phyloP scores from a whole-genome alignment of 768 basidiomycete species.

The Rubroboletus pulcherrimus region DNA sequence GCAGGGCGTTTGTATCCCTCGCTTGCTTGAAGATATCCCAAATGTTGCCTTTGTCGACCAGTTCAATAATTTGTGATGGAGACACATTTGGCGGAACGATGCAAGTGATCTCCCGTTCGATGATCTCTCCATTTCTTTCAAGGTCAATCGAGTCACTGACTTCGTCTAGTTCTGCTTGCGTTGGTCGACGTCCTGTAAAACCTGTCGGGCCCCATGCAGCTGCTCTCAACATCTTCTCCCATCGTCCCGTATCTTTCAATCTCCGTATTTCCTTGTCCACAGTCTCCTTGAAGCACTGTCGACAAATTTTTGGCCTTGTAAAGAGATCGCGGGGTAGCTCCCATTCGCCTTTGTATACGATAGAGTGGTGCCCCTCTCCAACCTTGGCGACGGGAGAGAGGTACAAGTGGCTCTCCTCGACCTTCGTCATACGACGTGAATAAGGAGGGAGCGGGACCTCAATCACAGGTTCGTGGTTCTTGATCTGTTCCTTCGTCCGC shows the following conservation, averaged over 20 bases:
- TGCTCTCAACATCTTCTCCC: constrained; percentile 17
- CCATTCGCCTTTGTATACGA: constrained; percentile 48
- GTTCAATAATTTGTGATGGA: background rate
- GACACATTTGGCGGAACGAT: background rate
- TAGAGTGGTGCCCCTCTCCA: constrained; percentile 52
- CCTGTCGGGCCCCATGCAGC: constrained; percentile 12
- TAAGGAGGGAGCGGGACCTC: constrained; percentile 30
- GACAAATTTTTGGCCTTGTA: constrained; percentile 35
- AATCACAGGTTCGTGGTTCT: constrained; percentile 25
- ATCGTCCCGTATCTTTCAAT: constrained; percentile 22
- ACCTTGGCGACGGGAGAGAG: constrained; percentile 35
- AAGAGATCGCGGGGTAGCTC: constrained; percentile 46
- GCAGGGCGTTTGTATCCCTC: background rate
- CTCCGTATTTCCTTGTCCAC: constrained; percentile 18
- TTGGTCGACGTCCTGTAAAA: background rate
- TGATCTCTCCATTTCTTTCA: constrained; percentile 7
- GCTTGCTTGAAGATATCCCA: constrained; percentile 1
- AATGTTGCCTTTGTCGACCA: background rate
- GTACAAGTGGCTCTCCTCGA: constrained; percentile 47
- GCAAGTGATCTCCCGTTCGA: constrained; percentile 19
- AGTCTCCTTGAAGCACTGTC: constrained; percentile 35
- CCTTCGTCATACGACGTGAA: constrained; percentile 17
- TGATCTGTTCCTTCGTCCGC: constrained; percentile 18
- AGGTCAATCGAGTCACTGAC: background rate
- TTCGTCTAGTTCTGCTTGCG: background rate